phyloP scores from a whole-genome alignment of 192 early-diverging fungal species.

The Coemansia sp. region DNA sequence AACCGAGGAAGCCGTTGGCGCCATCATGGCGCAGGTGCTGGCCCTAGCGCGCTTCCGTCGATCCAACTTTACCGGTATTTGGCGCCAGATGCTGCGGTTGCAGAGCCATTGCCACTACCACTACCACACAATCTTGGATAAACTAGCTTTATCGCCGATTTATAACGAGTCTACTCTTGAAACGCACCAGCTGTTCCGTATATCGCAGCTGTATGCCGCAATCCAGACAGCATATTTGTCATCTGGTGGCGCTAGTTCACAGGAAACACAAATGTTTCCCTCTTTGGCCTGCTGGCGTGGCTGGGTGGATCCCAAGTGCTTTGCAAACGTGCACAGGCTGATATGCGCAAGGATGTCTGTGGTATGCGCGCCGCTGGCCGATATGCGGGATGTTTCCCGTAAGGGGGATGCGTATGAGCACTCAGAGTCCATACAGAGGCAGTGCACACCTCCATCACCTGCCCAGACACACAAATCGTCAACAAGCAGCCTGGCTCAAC shows the following conservation, averaged over 20 bases:
- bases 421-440: not conserved
- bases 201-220: constrained; percentile 29
- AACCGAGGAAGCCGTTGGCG: constrained; percentile 35
- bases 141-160: constrained; percentile 26
- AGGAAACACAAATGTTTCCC: constrained; percentile 7
- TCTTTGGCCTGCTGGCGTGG: constrained; percentile 35
- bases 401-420: not conserved
- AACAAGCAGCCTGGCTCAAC: not conserved
- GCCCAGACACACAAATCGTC: constrained; percentile 25
- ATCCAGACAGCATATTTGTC: constrained; percentile 23
- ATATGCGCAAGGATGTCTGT: constrained; percentile 18
- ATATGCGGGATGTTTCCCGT: not conserved
- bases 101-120: constrained; percentile 27
- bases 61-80: constrained; percentile 45
- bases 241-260: not conserved
- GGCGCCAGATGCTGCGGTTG: constrained; percentile 29
- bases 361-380: not conserved
- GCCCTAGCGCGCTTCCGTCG: constrained; percentile 44
- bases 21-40: constrained; percentile 27
- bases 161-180: constrained; percentile 38
- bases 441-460: constrained; percentile 20
- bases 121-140: constrained; percentile 21
- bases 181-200: constrained; percentile 40
- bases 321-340: constrained; percentile 18
- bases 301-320: constrained; percentile 32